Evolutionary conservation across 179 eudicot genomes (phyloP).

Genomic region (Beta macrorhiza): DNA sequence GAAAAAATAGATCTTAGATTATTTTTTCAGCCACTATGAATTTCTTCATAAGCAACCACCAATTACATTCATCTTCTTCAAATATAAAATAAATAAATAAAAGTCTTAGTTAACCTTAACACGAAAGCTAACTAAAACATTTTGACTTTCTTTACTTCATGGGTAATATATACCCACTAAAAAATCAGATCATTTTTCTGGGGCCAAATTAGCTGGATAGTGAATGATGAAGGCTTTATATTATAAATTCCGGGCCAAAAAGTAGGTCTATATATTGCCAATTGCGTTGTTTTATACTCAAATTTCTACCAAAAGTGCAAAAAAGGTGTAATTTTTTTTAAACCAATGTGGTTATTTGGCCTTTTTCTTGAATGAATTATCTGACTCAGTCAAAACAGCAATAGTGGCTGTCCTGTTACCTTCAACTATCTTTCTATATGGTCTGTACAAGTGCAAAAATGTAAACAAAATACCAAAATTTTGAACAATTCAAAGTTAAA

Average conservation of each 20-base stretch:
- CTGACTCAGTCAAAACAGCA: constrained; percentile 11
- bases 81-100: background rate
- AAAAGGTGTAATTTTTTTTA: too few species aligned
- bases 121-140: constrained; percentile 4
- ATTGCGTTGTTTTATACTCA: too few species aligned
- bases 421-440: constrained; percentile 16
- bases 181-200: too few species aligned
- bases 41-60: background rate
- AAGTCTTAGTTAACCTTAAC: background rate
- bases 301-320: too few species aligned
- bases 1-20: background rate
- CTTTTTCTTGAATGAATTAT: background rate
- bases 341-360: too few species aligned
- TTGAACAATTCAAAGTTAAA: background rate
- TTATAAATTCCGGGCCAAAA: too few species aligned
- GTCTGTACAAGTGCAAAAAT: constrained; percentile 8
- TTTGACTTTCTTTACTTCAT: constrained; percentile 14
- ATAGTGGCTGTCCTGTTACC: background rate
- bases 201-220: too few species aligned
- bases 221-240: too few species aligned
- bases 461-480: background rate
- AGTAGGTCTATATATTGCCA: too few species aligned
- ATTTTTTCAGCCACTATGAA: background rate
- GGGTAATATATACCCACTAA: background rate
- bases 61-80: background rate